A percentile compares a stretch with the other conserved stretches of the same genome.
Evolutionary conservation across 2,329 filamentous ascomycete genomes (phyloP).

Genomic region (Clonostachys chloroleuca): DNA sequence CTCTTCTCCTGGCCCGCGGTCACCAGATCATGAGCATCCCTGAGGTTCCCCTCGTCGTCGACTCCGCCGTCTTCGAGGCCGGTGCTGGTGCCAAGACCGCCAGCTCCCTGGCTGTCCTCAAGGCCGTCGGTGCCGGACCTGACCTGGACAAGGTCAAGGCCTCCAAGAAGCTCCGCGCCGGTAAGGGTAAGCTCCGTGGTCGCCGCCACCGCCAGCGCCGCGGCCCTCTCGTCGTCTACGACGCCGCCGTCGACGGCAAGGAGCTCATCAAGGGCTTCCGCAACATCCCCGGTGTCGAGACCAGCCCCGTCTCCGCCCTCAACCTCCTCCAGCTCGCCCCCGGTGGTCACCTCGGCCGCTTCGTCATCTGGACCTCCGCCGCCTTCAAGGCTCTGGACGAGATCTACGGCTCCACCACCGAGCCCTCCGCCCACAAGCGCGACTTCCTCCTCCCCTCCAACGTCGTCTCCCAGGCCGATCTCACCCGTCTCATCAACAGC

Average conservation of each 20-base stretch:
- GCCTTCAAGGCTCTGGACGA: slow-evolving; percentile 95
- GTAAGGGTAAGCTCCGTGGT: slow-evolving; percentile 98
- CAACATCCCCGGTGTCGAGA: slow-evolving; percentile 99
- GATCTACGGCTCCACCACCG: slow-evolving; percentile 92
- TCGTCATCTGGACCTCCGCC: slow-evolving; percentile 97
- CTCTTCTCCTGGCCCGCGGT: slow-evolving; percentile 93
- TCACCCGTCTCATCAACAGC: slow-evolving; percentile 98
- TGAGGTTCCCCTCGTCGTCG: slow-evolving; percentile 95
- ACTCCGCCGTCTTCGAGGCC: slow-evolving; percentile 82
- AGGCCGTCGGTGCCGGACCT: slow-evolving; percentile 82
- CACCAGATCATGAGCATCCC: slow-evolving; percentile 90
- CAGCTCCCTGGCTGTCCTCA: slow-evolving; percentile 80
- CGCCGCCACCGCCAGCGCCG: slow-evolving; percentile 97
- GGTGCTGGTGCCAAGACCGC: slow-evolving; percentile 83
- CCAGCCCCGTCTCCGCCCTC: slow-evolving; percentile 84
- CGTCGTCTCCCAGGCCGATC: slow-evolving; percentile 89
- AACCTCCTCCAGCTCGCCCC: slow-evolving; percentile 99
- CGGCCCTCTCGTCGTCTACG: slow-evolving; percentile 96
- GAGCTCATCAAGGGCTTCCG: slow-evolving; percentile 92
- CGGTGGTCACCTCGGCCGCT: slow-evolving; percentile 97
- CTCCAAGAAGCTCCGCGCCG: slow-evolving; percentile 94
- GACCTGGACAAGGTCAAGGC: slow-evolving; percentile 95
- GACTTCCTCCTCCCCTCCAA: slow-evolving; percentile 96
- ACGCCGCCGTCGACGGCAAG: slow-evolving; percentile 92
- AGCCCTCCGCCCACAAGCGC: slow-evolving; percentile 91